Conservation (phyloP, 2,329 filamentous ascomycete species). For the Chaetothyriales sp. region DNA sequence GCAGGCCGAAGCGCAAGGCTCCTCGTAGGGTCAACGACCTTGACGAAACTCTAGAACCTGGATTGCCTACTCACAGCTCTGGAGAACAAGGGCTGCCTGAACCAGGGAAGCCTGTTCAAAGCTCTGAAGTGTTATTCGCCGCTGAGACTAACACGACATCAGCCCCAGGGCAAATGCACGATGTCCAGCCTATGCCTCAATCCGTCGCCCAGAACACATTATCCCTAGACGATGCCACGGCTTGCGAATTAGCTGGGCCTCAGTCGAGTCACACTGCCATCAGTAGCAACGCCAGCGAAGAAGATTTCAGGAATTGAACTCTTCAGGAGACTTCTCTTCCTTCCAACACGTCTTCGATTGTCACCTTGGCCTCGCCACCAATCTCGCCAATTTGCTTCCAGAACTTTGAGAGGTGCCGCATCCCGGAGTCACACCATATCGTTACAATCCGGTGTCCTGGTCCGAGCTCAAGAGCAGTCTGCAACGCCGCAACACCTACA, state of each 20-base stretch:
- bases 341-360: slow-evolving; percentile 33
- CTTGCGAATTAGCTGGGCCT: neutral
- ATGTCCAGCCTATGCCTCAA: neutral
- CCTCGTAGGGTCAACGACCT: too few species aligned
- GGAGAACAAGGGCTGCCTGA: too few species aligned
- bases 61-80: too few species aligned
- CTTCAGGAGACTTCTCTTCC: slow-evolving; percentile 23
- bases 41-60: too few species aligned
- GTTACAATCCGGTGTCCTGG: slow-evolving; percentile 37
- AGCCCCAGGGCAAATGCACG: neutral
- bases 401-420: slow-evolving; percentile 39
- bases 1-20: too few species aligned
- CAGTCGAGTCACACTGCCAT: neutral
- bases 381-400: slow-evolving; percentile 35
- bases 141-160: too few species aligned
- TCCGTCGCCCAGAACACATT: neutral
- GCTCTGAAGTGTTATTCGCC: too few species aligned
- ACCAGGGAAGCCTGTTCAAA: too few species aligned
- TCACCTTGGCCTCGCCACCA: slow-evolving; percentile 32
- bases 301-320: neutral
- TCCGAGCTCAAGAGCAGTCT: slow-evolving; percentile 33
- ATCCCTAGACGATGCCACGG: neutral
- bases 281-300: neutral
- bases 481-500: slow-evolving; percentile 35
- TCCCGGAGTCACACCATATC: slow-evolving; percentile 37